Conservation (phyloP, 1,139 yeast genomes). For the Candida gigantensis region DNA sequence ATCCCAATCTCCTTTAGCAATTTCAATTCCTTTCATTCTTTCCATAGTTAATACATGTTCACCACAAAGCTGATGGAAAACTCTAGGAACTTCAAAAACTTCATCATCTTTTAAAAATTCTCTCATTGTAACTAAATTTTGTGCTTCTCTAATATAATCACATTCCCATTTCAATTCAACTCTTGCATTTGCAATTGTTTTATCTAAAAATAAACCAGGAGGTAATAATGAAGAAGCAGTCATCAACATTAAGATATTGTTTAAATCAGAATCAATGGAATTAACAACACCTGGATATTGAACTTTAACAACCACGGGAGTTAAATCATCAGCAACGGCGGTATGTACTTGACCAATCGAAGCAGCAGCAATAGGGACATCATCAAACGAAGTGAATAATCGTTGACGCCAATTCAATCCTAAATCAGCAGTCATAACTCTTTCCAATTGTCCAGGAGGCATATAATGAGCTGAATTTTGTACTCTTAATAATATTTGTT, state of each 20-base stretch:
- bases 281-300: conserved; percentile 98
- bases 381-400: conserved; percentile 72
- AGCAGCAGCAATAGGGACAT: conserved; percentile 94
- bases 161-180: conserved; percentile 97
- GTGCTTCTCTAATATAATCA: conserved; percentile 90
- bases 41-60: conserved; percentile 90
- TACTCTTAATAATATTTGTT: conserved; percentile 74
- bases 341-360: conserved; percentile 95
- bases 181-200: conserved; percentile 90
- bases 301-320: conserved; percentile 91
- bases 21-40: conserved; percentile 78
- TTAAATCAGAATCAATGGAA: conserved; percentile 91
- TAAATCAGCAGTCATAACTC: conserved; percentile 69
- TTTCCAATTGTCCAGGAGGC: conserved; percentile 89
- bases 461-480: conserved; percentile 95
- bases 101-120: conserved; percentile 64
- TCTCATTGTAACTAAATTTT: conserved; percentile 68
- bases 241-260: conserved; percentile 74
- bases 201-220: conserved; percentile 87
- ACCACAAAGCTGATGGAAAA: conserved; percentile 75
- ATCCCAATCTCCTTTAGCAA: conserved; percentile 73
- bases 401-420: conserved; percentile 79
- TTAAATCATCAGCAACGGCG: conserved; percentile 65
- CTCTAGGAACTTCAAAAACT: conserved; percentile 78
- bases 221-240: conserved; percentile 89